phyloP scores from a whole-genome alignment of 331 rosid genomes.

The Acacia concinna region DNA sequence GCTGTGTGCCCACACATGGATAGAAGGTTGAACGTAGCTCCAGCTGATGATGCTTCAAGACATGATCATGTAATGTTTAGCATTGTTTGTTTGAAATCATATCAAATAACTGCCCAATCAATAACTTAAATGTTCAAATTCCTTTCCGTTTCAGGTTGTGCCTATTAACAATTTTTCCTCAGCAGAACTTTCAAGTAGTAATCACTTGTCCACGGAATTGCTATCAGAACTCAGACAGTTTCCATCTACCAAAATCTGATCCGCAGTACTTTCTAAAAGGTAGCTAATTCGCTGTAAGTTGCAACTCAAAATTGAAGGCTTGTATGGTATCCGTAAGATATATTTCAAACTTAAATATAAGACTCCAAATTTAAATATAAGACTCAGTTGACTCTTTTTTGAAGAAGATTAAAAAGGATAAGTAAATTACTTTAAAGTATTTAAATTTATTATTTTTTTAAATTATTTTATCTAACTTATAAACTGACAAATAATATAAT shows the following conservation, averaged over 20 bases:
- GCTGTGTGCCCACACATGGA: slow-evolving; percentile 25
- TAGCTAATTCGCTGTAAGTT: slow-evolving; percentile 33
- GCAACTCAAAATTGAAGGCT: slow-evolving; percentile 22
- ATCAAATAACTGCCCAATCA: neutral
- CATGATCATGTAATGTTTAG: slow-evolving; percentile 38
- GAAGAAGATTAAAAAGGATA: no score
- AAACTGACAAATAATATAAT: no score
- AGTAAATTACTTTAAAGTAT: no score
- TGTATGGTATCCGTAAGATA: no score
- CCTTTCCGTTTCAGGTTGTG: slow-evolving; percentile 33
- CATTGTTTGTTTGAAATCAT: neutral
- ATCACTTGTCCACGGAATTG: slow-evolving; percentile 21
- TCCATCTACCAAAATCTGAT: slow-evolving; percentile 21
- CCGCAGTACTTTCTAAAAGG: slow-evolving; percentile 31
- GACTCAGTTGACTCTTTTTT: no score
- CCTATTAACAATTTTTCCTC: slow-evolving; percentile 19
- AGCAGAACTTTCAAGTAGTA: slow-evolving; percentile 20
- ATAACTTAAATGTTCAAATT: neutral
- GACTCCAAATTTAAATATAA: no score
- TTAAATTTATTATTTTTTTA: no score
- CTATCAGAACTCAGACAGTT: slow-evolving; percentile 32
- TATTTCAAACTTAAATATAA: no score
- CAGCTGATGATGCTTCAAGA: slow-evolving; percentile 26
- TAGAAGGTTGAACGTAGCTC: slow-evolving; percentile 36
- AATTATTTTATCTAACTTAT: no score